These are phyloP conservation scores for Lolium multiflorum DNA, from an alignment of 176 grass and related monocot genomes.

Conservation along the genomic window DNA sequence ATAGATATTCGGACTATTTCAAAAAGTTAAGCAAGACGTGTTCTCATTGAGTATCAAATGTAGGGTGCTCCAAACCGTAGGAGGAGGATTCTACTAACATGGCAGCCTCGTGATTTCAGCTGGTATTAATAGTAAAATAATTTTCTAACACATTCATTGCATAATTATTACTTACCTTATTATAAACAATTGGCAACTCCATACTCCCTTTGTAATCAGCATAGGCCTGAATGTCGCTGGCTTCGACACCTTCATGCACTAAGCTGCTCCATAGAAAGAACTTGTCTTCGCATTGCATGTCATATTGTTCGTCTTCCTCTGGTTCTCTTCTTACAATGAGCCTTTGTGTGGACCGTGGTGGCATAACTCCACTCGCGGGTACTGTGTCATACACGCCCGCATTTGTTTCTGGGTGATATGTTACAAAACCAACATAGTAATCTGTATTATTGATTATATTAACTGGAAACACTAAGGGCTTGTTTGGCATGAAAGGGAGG, in stretches of 20 bases:
- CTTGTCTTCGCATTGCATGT: neutral
- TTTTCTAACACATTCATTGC: neutral
- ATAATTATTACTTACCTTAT: neutral
- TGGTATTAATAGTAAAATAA: neutral
- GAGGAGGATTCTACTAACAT: neutral
- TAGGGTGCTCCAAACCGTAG: neutral
- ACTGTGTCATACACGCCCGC: neutral
- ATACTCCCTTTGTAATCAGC: neutral
- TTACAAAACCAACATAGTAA: neutral
- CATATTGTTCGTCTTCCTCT: neutral
- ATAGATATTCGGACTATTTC: neutral
- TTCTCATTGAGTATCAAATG: neutral
- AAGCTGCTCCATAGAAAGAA: neutral
- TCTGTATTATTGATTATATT: too few relatives aligned
- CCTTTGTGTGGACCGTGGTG: neutral
- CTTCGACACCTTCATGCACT: neutral
- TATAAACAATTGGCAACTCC: neutral
- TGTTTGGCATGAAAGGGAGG: neutral
- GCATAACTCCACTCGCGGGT: neutral
- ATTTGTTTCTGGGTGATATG: accelerated
- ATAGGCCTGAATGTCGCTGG: neutral
- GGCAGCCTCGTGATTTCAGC: neutral
- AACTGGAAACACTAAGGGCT: neutral
- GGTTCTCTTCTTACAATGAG: neutral
- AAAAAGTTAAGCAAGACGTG: neutral